Evolutionary conservation across 345 rosid genomes (phyloP).

Genomic region (Corchorus capsularis): DNA sequence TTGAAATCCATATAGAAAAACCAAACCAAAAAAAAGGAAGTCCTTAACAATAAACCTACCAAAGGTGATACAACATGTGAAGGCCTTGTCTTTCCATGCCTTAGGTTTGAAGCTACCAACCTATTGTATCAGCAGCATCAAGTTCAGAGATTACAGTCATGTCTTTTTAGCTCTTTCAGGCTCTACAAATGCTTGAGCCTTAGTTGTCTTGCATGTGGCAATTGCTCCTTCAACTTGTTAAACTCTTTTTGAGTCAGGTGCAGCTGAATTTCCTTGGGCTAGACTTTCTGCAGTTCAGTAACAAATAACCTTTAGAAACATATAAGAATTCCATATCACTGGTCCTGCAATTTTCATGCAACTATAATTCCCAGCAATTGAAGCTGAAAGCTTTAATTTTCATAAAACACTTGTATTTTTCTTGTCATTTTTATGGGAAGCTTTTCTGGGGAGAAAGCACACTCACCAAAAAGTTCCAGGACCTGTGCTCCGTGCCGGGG

Average conservation of each 20-base stretch:
- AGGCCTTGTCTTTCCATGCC: too few species aligned
- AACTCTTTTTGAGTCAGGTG: slow-evolving; percentile 84
- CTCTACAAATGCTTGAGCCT: slow-evolving; percentile 72
- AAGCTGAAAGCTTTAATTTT: not conserved
- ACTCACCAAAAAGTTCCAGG: too few species aligned
- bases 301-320: not conserved
- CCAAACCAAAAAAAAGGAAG: too few species aligned
- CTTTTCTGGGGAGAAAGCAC: too few species aligned
- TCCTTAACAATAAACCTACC: too few species aligned
- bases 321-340: not conserved
- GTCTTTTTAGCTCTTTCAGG: slow-evolving; percentile 70
- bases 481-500: too few species aligned
- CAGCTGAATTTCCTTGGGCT: slow-evolving; percentile 84
- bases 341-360: not conserved
- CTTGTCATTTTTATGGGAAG: too few species aligned
- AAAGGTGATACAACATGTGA: too few species aligned
- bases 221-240: slow-evolving; percentile 67
- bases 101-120: too few species aligned
- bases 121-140: slow-evolving; percentile 37
- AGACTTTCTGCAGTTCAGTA: slow-evolving; percentile 50
- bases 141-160: slow-evolving; percentile 57
- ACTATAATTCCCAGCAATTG: not conserved
- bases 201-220: slow-evolving; percentile 68
- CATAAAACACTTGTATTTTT: too few species aligned
- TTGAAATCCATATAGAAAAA: too few species aligned